Evolutionary conservation across 2,329 filamentous ascomycete species (phyloP), one percentile per base, ranked within the genome.

Genomic region (Raffaelea albimanens): DNA sequence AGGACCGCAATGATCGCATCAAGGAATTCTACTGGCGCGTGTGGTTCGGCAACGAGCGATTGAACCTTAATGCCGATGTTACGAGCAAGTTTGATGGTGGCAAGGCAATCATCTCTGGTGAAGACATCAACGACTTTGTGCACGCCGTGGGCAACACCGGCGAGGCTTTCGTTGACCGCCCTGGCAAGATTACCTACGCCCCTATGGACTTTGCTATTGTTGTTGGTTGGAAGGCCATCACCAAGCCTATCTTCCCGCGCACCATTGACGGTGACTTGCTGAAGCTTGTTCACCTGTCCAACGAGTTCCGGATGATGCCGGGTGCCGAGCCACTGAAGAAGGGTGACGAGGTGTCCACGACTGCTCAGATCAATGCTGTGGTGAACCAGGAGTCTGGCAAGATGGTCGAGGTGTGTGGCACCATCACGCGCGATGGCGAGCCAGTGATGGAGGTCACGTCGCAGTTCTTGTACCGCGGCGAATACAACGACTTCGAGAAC

Each of bases 401-500:
- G 76, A 96, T 98, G 90, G 94, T 98, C 18, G 94, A 98, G 68
- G 91, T 98, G n/a, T 96, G 90, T 60, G 93, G 93, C 53, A 98
- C 93, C 5, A 95, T 98, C 59, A 84, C 78, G 46, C 85, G 93
- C 40, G 81, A 90, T 46, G 85, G 85, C 22, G 67, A 86, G 64
- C 76, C 89, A 5, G 88, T 98, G 53, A 98, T 98, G 93, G 89
- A 98, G 63, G 93, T 98, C 23, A 97, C 90, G 13, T 96, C 89
- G 53, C 93, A 98, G 66, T 98, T 98, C 77, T 67, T 98, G 59
- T 98, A 98, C 75, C 85, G 94, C 44, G 93, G 93, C 48, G 75
- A 76, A 25, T 98, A 98, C 70, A 85, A 78, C 48, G 94, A 98
- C 66, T 98, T 81, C 58, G 86, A 96, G 70, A 98, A 95, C 70